Percentiles rank a stretch among this genome's conserved stretches.
These are phyloP conservation scores for Oryza australiensis DNA, from an alignment of 176 grass and related monocot species.

Conservation along the genomic window DNA sequence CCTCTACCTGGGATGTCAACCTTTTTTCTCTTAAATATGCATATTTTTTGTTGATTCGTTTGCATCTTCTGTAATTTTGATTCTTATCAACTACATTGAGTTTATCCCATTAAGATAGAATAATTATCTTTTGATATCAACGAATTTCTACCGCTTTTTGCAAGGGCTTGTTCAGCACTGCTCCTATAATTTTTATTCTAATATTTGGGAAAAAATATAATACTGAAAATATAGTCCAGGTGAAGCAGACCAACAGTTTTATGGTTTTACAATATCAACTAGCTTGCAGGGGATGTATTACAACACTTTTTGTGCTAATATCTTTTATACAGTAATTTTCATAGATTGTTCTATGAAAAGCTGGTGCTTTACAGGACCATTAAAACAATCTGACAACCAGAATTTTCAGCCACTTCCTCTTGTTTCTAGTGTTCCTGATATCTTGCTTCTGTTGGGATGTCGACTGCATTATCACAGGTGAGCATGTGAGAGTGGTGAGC, in stretches of 20 bases:
- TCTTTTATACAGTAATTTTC: conserved; percentile 20
- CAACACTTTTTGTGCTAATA: neutral
- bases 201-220: neutral
- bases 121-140: neutral
- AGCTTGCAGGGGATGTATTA: conserved; percentile 6
- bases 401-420: conserved; percentile 24
- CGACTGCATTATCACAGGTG: conserved; percentile 41
- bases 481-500: conserved; percentile 39
- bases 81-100: conserved; percentile 10
- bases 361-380: conserved; percentile 28
- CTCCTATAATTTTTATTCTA: neutral
- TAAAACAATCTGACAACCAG: conserved; percentile 16
- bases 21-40: neutral
- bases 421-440: conserved; percentile 33
- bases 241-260: neutral
- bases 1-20: conserved; percentile 42
- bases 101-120: neutral
- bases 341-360: conserved; percentile 29
- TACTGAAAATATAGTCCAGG: neutral
- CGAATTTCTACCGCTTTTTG: conserved; percentile 8
- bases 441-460: conserved; percentile 35
- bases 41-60: neutral
- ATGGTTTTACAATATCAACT: neutral
- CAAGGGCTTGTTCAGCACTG: neutral
- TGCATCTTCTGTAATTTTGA: neutral